These are phyloP conservation scores for Aciculosporium take DNA, from an alignment of 2,329 filamentous ascomycete genomes.

Conservation along the genomic window DNA sequence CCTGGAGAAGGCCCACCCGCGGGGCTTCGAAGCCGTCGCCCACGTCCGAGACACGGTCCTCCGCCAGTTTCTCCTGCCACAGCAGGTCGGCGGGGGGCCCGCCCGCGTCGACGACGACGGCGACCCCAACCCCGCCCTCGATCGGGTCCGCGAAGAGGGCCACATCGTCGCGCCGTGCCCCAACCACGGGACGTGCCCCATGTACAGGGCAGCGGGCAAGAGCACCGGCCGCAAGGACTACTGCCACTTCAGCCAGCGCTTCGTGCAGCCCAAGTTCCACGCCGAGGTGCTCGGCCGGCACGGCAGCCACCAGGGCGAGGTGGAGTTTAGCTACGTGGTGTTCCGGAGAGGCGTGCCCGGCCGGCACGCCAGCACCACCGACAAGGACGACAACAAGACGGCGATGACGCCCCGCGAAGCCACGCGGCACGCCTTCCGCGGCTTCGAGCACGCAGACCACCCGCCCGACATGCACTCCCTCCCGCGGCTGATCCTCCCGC, in stretches of 20 bases:
- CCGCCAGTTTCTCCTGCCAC: constrained; percentile 52
- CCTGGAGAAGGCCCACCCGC: constrained; percentile 79
- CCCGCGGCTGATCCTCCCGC: constrained; percentile 63
- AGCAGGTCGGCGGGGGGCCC: constrained; percentile 24
- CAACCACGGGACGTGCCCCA: constrained; percentile 75
- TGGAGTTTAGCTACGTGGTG: constrained; percentile 80
- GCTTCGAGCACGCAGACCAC: constrained; percentile 43
- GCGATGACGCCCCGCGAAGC: constrained; percentile 42
- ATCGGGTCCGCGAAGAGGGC: constrained; percentile 39
- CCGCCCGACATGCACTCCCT: constrained; percentile 49
- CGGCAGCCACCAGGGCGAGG: constrained; percentile 73
- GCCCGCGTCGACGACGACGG: constrained; percentile 21
- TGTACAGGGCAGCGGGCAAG: constrained; percentile 63
- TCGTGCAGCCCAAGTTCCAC: constrained; percentile 68
- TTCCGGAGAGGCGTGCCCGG: constrained; percentile 57
- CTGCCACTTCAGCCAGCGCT: constrained; percentile 83
- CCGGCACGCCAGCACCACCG: background rate
- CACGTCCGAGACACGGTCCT: constrained; percentile 69
- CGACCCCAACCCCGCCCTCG: constrained; percentile 24
- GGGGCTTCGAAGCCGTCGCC: constrained; percentile 85
- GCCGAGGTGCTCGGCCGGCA: constrained; percentile 57
- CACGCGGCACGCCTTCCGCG: constrained; percentile 53
- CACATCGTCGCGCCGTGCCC: constrained; percentile 69
- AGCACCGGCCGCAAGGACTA: constrained; percentile 69
- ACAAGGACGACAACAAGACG: constrained; percentile 22